These are phyloP conservation scores for Pisolithus marmoratus DNA, from an alignment of 768 basidiomycete species.

Conservation along the genomic window DNA sequence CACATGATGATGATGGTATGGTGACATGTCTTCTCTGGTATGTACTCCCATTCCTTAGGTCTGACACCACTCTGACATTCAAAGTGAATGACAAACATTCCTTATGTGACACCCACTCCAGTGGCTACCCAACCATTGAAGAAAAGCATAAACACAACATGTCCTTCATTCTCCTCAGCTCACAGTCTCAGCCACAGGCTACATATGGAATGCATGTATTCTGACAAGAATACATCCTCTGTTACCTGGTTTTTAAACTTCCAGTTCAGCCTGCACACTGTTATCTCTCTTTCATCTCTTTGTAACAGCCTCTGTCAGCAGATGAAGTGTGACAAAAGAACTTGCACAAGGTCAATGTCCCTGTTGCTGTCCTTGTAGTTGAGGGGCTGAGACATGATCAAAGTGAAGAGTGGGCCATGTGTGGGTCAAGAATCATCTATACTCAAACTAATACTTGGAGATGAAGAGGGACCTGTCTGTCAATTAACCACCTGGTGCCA, in stretches of 20 bases:
- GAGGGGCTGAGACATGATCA: conserved; percentile 67
- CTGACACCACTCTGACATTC: no score
- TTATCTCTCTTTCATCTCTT: conserved; percentile 48
- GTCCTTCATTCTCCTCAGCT: conserved; percentile 23
- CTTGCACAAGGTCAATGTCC: conserved; percentile 46
- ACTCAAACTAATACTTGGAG: conserved; percentile 66
- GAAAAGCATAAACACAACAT: neutral
- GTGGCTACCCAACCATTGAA: conserved; percentile 44
- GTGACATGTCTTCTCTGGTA: neutral
- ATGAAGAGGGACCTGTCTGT: conserved; percentile 62
- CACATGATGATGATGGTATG: conserved; percentile 9
- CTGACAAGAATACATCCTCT: conserved; percentile 31
- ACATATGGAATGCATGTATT: conserved; percentile 47
- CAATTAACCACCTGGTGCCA: conserved; percentile 79
- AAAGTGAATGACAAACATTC: no score
- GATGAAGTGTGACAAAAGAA: conserved; percentile 2
- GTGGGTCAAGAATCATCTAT: conserved; percentile 65
- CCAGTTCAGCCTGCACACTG: conserved; percentile 60
- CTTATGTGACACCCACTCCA: conserved; percentile 46
- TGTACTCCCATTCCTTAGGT: neutral
- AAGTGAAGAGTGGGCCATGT: conserved; percentile 60
- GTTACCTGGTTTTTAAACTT: conserved; percentile 71
- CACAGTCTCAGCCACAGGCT: conserved; percentile 20
- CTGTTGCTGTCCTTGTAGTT: conserved; percentile 67
- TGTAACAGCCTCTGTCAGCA: conserved; percentile 12